Evolutionary conservation across 2,329 filamentous ascomycete species (phyloP).

Genomic region (Didymella sp.): DNA sequence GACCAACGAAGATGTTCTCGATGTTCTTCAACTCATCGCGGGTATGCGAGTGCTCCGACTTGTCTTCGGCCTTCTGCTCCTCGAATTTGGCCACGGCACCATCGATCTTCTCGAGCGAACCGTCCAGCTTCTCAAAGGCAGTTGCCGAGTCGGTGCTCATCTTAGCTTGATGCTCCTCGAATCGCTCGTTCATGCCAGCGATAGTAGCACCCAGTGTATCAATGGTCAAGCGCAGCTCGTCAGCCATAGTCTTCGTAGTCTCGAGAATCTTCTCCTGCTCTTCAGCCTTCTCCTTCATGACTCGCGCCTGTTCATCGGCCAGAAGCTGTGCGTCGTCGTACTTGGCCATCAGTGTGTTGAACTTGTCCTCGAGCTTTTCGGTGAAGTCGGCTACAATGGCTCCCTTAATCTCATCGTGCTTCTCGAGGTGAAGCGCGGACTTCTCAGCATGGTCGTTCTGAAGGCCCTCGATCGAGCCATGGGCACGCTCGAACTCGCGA

Average conservation of each 20-base stretch:
- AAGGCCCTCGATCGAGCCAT: slow-evolving; percentile 76
- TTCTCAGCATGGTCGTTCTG: slow-evolving; percentile 78
- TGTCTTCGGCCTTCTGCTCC: slow-evolving; percentile 74
- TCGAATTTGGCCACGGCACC: slow-evolving; percentile 78
- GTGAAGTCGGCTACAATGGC: slow-evolving; percentile 62
- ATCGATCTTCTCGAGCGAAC: slow-evolving; percentile 75
- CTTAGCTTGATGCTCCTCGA: slow-evolving; percentile 84
- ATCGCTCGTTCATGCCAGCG: slow-evolving; percentile 60
- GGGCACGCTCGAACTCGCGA: slow-evolving; percentile 85
- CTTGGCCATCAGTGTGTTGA: slow-evolving; percentile 81
- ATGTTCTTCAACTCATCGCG: slow-evolving; percentile 81
- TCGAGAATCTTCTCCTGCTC: slow-evolving; percentile 76
- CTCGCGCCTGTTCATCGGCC: slow-evolving; percentile 75
- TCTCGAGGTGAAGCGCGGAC: slow-evolving; percentile 61
- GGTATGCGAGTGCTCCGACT: slow-evolving; percentile 81
- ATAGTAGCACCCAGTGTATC: slow-evolving; percentile 78
- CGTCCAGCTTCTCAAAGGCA: slow-evolving; percentile 74
- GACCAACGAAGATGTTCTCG: slow-evolving; percentile 72
- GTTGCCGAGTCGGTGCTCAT: slow-evolving; percentile 87
- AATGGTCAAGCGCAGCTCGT: slow-evolving; percentile 85
- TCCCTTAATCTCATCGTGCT: slow-evolving; percentile 66
- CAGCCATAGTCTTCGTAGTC: slow-evolving; percentile 78
- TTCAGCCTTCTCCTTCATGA: slow-evolving; percentile 74
- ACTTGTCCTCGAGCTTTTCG: slow-evolving; percentile 74
- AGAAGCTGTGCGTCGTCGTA: slow-evolving; percentile 84